Evolutionary conservation across 2,329 filamentous ascomycete genomes (phyloP).

Genomic region (Penicillium palitans): DNA sequence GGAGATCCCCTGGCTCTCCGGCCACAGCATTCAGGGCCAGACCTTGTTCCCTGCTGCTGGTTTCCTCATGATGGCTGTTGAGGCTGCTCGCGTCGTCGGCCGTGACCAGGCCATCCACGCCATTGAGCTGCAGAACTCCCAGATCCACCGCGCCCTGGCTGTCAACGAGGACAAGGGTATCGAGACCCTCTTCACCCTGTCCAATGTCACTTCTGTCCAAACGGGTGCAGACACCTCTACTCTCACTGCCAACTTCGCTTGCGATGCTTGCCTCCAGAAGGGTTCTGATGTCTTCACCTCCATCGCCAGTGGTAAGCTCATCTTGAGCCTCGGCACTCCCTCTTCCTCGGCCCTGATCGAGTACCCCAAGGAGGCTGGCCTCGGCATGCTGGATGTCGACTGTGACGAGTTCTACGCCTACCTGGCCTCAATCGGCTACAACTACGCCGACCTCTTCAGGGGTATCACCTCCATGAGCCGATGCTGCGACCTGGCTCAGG

Average conservation of each 20-base stretch:
- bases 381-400: background rate
- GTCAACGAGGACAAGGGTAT: background rate
- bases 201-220: background rate
- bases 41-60: conserved; percentile 18
- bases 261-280: background rate
- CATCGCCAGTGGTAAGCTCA: background rate
- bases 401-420: background rate
- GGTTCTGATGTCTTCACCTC: background rate
- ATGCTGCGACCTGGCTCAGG: background rate
- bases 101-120: background rate
- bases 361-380: background rate
- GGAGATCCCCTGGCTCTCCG: conserved; percentile 48
- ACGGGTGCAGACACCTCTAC: background rate
- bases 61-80: conserved; percentile 22
- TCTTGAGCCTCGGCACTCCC: background rate
- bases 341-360: background rate
- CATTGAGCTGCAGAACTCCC: conserved; percentile 2
- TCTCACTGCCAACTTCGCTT: background rate
- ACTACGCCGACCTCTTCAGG: background rate
- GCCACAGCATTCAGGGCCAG: conserved; percentile 40
- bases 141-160: background rate
- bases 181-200: background rate
- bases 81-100: conserved; percentile 12
- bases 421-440: background rate
- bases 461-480: background rate